Base-by-base conservation (phyloP, 441 rosid genomes). In the Jatropha multifida region DNA sequence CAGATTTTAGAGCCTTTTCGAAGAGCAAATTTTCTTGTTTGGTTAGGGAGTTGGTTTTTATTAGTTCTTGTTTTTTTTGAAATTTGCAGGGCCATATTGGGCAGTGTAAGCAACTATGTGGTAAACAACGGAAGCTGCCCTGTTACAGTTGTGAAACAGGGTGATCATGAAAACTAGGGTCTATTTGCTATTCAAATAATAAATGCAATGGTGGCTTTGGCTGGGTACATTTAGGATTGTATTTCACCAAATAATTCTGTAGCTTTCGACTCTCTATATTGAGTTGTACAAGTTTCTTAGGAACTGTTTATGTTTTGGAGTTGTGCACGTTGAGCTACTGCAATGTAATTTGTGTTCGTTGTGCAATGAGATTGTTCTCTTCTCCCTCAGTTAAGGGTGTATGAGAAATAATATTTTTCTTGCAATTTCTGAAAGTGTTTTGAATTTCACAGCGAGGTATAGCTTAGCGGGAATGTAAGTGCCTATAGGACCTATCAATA, bases 21-120 rank as follows among this genome's bases (percentile, higher is more conserved):
- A 3, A 59, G 37, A 61, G 8, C 40, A 32, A 61, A 4, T 11
- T 15, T 27, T 4, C 20, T 41, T 58, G 0, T 49, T 38, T 14
- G 42, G 42, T 7, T 1, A 20, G 15, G 55, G 42, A 32, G 6
- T 68, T 27, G 51, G 13, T 52, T 60, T 23, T 49, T 54, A 3
- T 15, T 40, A 3, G 41, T 52, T 41, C 9, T 51, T 17, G 23
- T 65, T 37, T 42, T 27, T 56, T 32, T 71, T 8, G 20, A 37
- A 40, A 14, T 72, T n/a, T 80, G 77, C 89, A 94, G 98, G 86
- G 95, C 80, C 74, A 91, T 94, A 64, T 63, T 92, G 89, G 98
- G 98, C 74, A 94, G 99, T 76, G 99, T 94, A 4, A 94, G 99
- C 89, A 91, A 89, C 88, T 85, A 86, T 79, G 94, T 94, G 72